Evolutionary conservation across 495 filamentous ascomycete species (phyloP).

Genomic region (Penicillium riverlandense): DNA sequence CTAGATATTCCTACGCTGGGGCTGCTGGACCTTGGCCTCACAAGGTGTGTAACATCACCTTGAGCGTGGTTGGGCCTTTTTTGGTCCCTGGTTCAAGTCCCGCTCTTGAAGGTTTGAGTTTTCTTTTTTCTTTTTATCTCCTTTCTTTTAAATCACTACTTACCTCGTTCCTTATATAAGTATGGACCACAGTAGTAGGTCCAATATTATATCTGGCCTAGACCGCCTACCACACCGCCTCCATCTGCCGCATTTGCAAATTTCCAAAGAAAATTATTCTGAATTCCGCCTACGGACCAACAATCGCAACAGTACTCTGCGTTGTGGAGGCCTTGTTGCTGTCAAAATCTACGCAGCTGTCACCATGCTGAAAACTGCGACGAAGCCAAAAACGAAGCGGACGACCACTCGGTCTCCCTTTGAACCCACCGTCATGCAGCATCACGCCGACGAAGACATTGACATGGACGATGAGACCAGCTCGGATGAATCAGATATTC

Average conservation of each 20-base stretch:
- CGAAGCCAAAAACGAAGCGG: conserved; percentile 31
- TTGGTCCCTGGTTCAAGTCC: no score
- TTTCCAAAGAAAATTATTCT: conserved; percentile 25
- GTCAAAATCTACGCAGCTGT: background rate
- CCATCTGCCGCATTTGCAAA: conserved; percentile 18
- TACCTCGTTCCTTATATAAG: no score
- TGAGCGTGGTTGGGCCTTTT: no score
- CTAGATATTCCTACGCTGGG: no score
- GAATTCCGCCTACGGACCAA: conserved; percentile 12
- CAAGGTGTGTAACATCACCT: no score
- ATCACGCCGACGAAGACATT: conserved; percentile 18
- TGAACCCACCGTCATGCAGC: conserved; percentile 11
- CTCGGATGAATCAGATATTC: conserved; percentile 33
- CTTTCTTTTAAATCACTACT: background rate
- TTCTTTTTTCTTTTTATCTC: background rate
- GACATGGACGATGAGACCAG: conserved; percentile 23
- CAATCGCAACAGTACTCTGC: conserved; percentile 3
- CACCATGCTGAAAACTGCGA: conserved; percentile 23
- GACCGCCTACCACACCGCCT: conserved; percentile 15
- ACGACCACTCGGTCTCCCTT: conserved; percentile 17
- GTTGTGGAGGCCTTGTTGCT: background rate
- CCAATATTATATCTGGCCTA: no score
- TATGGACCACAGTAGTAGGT: no score
- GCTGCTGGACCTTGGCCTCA: no score
- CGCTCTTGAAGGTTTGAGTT: background rate